Conservation (phyloP, 768 basidiomycete genomes). For the Tricholoma sp. region DNA sequence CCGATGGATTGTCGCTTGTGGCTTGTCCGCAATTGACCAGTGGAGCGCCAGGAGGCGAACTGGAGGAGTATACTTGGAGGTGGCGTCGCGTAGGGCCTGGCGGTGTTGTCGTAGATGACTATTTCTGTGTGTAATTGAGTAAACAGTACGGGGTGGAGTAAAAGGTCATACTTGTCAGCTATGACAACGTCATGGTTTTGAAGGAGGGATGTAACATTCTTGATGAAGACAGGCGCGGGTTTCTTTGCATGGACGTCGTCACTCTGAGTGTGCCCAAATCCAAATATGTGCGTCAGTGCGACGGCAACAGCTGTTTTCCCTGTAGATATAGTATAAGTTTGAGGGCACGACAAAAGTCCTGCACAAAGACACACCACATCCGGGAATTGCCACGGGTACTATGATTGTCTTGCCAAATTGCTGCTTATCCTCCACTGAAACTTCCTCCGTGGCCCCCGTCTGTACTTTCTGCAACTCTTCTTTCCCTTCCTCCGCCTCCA, state of each 20-base stretch:
- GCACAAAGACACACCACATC: conserved; percentile 65
- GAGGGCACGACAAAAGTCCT: not conserved
- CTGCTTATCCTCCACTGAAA: conserved; percentile 16
- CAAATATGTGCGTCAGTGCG: conserved; percentile 75
- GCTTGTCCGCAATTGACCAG: conserved; percentile 56
- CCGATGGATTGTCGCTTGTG: conserved; percentile 60
- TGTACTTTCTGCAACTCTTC: conserved; percentile 24
- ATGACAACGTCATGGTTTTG: conserved; percentile 72
- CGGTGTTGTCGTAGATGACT: conserved; percentile 87
- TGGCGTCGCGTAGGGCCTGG: conserved; percentile 55
- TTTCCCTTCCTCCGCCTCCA: conserved; percentile 44
- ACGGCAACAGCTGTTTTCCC: conserved; percentile 87
- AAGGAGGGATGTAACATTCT: conserved; percentile 63
- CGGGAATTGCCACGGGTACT: conserved; percentile 86
- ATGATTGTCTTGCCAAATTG: conserved; percentile 73
- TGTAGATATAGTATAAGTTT: conserved; percentile 24
- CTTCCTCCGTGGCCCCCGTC: conserved; percentile 27
- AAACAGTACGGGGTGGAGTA: not conserved
- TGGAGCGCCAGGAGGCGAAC: conserved; percentile 78
- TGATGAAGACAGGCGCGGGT: conserved; percentile 61
- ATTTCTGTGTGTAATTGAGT: conserved; percentile 45
- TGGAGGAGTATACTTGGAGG: conserved; percentile 37
- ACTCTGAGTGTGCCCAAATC: conserved; percentile 88
- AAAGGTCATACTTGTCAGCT: conserved; percentile 74
- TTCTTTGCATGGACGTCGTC: conserved; percentile 85